These are phyloP conservation scores for Neurospora tetrasperma DNA, from an alignment of 495 filamentous ascomycete genomes.

Conservation along the genomic window DNA sequence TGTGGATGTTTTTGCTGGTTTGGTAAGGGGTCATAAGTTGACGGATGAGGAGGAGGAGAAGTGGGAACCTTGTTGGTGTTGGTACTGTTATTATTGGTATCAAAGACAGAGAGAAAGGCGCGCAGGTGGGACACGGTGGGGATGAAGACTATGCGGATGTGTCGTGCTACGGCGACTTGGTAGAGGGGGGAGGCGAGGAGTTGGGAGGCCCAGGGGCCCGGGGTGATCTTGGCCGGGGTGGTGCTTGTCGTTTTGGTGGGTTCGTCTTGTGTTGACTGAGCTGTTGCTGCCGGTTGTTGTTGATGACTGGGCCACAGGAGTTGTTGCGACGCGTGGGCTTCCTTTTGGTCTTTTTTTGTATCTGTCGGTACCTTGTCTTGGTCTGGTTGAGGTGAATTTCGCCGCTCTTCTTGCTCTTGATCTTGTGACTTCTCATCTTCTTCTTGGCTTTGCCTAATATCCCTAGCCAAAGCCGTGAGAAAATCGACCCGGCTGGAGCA, in stretches of 20 bases:
- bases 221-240: neutral
- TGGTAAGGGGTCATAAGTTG: neutral
- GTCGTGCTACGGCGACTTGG: constrained; percentile 54
- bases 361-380: neutral
- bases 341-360: neutral
- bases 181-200: constrained; percentile 57
- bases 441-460: constrained; percentile 9
- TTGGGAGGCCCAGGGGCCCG: neutral
- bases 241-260: neutral
- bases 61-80: constrained; percentile 13
- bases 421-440: neutral
- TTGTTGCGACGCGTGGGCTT: neutral
- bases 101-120: constrained; percentile 56
- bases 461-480: constrained; percentile 34
- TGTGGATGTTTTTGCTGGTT: neutral
- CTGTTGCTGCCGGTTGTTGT: neutral
- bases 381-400: neutral
- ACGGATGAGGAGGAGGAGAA: constrained; percentile 12
- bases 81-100: constrained; percentile 15
- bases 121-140: constrained; percentile 67
- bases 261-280: neutral
- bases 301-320: neutral
- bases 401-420: neutral
- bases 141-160: constrained; percentile 58
- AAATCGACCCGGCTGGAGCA: constrained; percentile 59